phyloP scores from a whole-genome alignment of 495 filamentous ascomycete species.

The Penicillium cinerascens region DNA sequence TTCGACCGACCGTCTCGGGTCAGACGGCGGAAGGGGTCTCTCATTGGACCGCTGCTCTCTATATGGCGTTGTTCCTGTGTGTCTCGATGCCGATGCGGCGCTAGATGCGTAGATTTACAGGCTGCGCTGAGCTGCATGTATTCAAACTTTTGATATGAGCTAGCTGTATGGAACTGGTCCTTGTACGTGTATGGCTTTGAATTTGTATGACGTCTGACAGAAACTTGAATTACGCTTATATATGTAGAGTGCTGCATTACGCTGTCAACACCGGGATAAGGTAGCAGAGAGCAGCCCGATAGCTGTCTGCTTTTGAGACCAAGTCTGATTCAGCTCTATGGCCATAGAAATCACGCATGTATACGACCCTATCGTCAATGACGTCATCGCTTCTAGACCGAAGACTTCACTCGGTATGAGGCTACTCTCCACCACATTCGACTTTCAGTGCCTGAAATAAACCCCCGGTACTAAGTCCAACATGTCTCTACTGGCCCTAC shows the following conservation, averaged over 20 bases:
- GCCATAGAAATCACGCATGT: too few species aligned
- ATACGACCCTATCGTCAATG: too few species aligned
- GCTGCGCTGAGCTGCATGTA: constrained; percentile 3
- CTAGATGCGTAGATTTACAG: constrained; percentile 3
- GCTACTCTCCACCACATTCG: too few species aligned
- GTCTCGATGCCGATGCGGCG: neutral
- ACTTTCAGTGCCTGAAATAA: too few species aligned
- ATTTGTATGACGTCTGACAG: neutral
- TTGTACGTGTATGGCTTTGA: neutral
- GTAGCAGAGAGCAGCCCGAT: too few species aligned
- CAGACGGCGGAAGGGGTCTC: neutral
- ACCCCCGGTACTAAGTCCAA: too few species aligned
- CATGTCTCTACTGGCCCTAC: too few species aligned
- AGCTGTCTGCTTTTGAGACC: neutral
- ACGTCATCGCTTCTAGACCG: too few species aligned
- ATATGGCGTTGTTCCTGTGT: neutral
- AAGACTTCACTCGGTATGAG: too few species aligned
- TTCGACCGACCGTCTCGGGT: constrained; percentile 6
- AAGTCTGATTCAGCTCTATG: too few species aligned
- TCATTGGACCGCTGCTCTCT: neutral
- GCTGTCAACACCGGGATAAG: too few species aligned
- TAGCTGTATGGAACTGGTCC: constrained; percentile 13
- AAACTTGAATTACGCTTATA: constrained; percentile 5
- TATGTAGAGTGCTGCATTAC: neutral
- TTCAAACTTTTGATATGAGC: constrained; percentile 1